These are phyloP conservation scores for Lindgomyces ingoldianus DNA, from an alignment of 495 filamentous ascomycete species.

Conservation along the genomic window DNA sequence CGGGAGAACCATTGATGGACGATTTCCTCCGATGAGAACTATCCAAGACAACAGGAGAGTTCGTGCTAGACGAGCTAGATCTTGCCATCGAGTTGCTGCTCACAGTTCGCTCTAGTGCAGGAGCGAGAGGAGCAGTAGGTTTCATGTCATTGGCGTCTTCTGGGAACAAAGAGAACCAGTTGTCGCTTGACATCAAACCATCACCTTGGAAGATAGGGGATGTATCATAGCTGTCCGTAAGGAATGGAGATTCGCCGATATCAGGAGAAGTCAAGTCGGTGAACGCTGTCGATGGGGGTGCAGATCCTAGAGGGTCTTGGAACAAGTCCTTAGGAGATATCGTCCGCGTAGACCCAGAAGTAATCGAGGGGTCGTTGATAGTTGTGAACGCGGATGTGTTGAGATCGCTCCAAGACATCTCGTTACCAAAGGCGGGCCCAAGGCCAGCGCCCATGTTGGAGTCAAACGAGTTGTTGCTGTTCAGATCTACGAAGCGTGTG, in stretches of 20 bases:
- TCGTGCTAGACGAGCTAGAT: constrained; percentile 32
- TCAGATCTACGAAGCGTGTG: constrained; percentile 30
- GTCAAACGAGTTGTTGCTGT: constrained; percentile 37
- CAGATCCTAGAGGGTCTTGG: constrained; percentile 66
- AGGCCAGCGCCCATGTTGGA: constrained; percentile 34
- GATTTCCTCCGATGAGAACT: constrained; percentile 48
- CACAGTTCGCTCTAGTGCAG: constrained; percentile 34
- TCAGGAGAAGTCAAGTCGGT: constrained; percentile 84
- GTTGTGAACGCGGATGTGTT: constrained; percentile 41
- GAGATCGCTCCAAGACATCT: constrained; percentile 21
- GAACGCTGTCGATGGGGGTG: constrained; percentile 79
- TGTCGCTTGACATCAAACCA: constrained; percentile 43
- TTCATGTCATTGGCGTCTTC: constrained; percentile 43
- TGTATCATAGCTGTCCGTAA: constrained; percentile 71
- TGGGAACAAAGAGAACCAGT: constrained; percentile 72
- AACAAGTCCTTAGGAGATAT: constrained; percentile 86
- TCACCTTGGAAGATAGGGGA: constrained; percentile 67
- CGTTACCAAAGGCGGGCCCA: constrained; percentile 18
- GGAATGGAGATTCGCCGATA: constrained; percentile 55
- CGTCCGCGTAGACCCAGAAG: constrained; percentile 49
- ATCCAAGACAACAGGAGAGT: constrained; percentile 38
- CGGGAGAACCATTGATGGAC: constrained; percentile 46
- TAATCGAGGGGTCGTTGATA: constrained; percentile 34
- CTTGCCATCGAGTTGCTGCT: constrained; percentile 45
- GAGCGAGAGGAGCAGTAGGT: constrained; percentile 4